Percentiles rank a stretch among this genome's conserved stretches.
phyloP scores from a whole-genome alignment of 2,329 filamentous ascomycete genomes.

The Hymenoscyphus fraxineus region DNA sequence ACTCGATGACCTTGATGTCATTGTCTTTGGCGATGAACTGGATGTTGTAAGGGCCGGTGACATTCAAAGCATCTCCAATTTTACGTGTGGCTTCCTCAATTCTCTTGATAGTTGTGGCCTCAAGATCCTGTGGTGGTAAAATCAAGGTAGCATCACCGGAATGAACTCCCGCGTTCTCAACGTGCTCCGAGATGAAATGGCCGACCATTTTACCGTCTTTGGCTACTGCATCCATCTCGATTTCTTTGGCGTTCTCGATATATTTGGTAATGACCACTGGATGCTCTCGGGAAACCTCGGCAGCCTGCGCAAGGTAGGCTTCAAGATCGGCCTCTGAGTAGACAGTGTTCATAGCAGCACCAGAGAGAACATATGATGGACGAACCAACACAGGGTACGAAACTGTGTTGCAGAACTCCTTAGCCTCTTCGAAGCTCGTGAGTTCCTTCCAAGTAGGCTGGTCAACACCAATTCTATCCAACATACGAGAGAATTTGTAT shows the following conservation, averaged over 20 bases:
- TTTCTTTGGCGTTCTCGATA: constrained; percentile 98
- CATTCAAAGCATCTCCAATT: constrained; percentile 89
- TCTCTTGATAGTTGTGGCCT: constrained; percentile 79
- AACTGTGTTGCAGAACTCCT: constrained; percentile 80
- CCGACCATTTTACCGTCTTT: constrained; percentile 84
- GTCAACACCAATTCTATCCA: constrained; percentile 90
- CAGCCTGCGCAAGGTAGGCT: constrained; percentile 83
- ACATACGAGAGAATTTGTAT: constrained; percentile 98
- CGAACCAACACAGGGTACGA: constrained; percentile 91
- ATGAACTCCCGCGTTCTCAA: constrained; percentile 97
- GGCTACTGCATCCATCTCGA: constrained; percentile 98
- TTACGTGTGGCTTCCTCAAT: constrained; percentile 95
- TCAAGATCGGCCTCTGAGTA: constrained; percentile 93
- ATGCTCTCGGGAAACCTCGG: constrained; percentile 89
- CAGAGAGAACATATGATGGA: constrained; percentile 93
- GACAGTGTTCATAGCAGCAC: constrained; percentile 98
- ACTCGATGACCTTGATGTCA: constrained; percentile 99
- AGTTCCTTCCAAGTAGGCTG: constrained; percentile 98
- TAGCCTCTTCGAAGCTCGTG: constrained; percentile 89
- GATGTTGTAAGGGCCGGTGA: constrained; percentile 97
- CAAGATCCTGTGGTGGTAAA: constrained; percentile 87
- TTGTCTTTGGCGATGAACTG: constrained; percentile 99
- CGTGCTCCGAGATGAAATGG: constrained; percentile 97
- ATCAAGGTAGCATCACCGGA: constrained; percentile 97
- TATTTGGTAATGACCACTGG: constrained; percentile 99